Evolutionary conservation across 1,139 yeast genomes (phyloP).

Genomic region (Diutina neorugosa): DNA sequence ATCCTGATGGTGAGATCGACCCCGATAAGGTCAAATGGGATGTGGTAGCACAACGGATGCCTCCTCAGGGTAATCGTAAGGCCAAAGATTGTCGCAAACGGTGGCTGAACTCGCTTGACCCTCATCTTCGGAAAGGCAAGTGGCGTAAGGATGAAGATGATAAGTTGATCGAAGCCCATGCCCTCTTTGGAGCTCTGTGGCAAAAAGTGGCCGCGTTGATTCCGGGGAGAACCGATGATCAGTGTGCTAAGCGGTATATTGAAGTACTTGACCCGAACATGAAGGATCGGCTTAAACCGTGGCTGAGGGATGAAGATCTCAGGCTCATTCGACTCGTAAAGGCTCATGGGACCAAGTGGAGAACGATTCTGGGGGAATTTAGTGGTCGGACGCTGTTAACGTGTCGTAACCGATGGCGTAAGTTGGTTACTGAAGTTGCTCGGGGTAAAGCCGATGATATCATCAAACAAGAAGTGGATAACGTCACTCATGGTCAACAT

Average conservation of each 20-base stretch:
- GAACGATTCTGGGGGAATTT: constrained; percentile 62
- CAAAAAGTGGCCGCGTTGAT: constrained; percentile 67
- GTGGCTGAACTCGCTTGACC: constrained; percentile 76
- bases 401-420: constrained; percentile 88
- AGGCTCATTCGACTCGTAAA: constrained; percentile 53
- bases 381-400: constrained; percentile 79
- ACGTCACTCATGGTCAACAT: neutral
- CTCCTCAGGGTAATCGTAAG: constrained; percentile 33
- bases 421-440: constrained; percentile 65
- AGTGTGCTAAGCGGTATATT: constrained; percentile 82
- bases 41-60: constrained; percentile 31
- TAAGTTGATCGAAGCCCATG: constrained; percentile 48
- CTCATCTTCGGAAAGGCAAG: constrained; percentile 67
- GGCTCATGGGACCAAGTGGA: constrained; percentile 82
- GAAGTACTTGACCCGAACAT: constrained; percentile 82
- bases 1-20: constrained; percentile 10
- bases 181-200: constrained; percentile 73
- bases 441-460: constrained; percentile 39
- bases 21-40: constrained; percentile 52
- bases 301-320: constrained; percentile 74
- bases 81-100: constrained; percentile 63
- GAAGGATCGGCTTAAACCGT: constrained; percentile 63
- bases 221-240: constrained; percentile 85
- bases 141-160: constrained; percentile 87
- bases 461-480: constrained; percentile 24